phyloP scores from a whole-genome alignment of 2,329 filamentous ascomycete genomes.

The Cladophialophora carrionii region DNA sequence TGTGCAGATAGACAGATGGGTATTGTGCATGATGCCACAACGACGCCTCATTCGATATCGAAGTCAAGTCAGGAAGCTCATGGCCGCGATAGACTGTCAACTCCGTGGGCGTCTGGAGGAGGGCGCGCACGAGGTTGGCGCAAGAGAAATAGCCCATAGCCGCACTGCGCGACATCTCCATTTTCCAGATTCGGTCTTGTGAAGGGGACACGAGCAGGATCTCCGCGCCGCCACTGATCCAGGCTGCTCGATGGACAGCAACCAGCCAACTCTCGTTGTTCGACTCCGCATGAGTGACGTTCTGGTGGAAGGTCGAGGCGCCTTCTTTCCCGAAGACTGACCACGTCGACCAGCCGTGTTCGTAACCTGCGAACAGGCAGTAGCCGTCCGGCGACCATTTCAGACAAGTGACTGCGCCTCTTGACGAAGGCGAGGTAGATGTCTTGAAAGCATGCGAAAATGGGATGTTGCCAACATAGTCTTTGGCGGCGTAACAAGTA shows the following conservation, averaged over 20 bases:
- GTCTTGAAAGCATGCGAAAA: slow-evolving; percentile 76
- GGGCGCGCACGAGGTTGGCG: slow-evolving; percentile 84
- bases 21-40: slow-evolving; percentile 94
- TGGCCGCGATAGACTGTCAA: slow-evolving; percentile 94
- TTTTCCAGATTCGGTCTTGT: slow-evolving; percentile 78
- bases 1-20: slow-evolving; percentile 78
- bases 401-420: slow-evolving; percentile 73
- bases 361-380: slow-evolving; percentile 90
- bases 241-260: slow-evolving; percentile 75
- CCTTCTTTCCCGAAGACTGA: slow-evolving; percentile 94
- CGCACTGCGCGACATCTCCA: slow-evolving; percentile 95
- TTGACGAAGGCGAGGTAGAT: slow-evolving; percentile 67
- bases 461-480: slow-evolving; percentile 91
- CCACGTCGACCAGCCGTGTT: slow-evolving; percentile 93
- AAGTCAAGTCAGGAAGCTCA: slow-evolving; percentile 84
- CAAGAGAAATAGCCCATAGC: slow-evolving; percentile 88
- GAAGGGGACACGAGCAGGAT: slow-evolving; percentile 72
- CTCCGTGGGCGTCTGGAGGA: slow-evolving; percentile 84
- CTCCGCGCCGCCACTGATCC: slow-evolving; percentile 86
- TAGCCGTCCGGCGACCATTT: slow-evolving; percentile 94
- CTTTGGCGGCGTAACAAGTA: slow-evolving; percentile 86
- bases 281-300: slow-evolving; percentile 63
- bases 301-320: slow-evolving; percentile 77
- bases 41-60: slow-evolving; percentile 87
- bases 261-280: slow-evolving; percentile 85